Evolutionary conservation across 108 stramenopile species (phyloP).

Genomic region (Skeletonema costatum): DNA sequence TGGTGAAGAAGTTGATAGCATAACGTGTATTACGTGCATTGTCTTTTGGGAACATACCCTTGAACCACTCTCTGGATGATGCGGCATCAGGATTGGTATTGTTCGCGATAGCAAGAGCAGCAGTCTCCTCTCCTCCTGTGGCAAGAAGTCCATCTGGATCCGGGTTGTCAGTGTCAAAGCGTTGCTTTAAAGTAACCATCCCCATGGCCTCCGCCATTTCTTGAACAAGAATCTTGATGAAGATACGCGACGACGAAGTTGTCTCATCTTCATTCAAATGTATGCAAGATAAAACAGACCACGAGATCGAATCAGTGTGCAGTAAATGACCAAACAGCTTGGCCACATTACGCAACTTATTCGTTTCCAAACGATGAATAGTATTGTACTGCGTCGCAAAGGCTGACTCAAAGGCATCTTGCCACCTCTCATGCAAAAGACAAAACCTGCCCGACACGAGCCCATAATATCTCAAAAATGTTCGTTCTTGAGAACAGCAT

Average conservation of each 20-base stretch:
- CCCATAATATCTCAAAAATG: slow-evolving; percentile 96
- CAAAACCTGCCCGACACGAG: slow-evolving; percentile 95
- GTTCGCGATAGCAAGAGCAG: slow-evolving; percentile 6
- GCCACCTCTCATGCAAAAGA: slow-evolving; percentile 87
- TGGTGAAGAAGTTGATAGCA: slow-evolving; percentile 99
- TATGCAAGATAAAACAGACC: slow-evolving; percentile 91
- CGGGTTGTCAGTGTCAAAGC: slow-evolving; percentile 83
- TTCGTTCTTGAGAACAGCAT: slow-evolving; percentile 97
- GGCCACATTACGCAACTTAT: slow-evolving; percentile 98
- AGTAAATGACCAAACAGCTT: slow-evolving; percentile 98
- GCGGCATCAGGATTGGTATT: slow-evolving; percentile 23
- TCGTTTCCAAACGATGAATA: slow-evolving; percentile 98
- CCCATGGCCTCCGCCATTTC: slow-evolving; percentile 98
- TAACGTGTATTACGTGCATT: slow-evolving; percentile 96
- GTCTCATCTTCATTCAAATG: slow-evolving; percentile 97
- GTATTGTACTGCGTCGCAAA: slow-evolving; percentile 90
- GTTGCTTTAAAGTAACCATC: slow-evolving; percentile 83
- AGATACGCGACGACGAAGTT: slow-evolving; percentile 96
- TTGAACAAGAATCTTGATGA: slow-evolving; percentile 96
- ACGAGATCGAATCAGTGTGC: slow-evolving; percentile 96
- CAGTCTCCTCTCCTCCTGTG: slow-evolving; percentile 13
- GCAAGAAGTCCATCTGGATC: slow-evolving; percentile 39
- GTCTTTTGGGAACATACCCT: slow-evolving; percentile 95
- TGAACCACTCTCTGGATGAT: slow-evolving; percentile 78
- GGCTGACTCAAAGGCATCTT: slow-evolving; percentile 84